Evolutionary conservation across 352 stramenopile genomes (phyloP), one percentile per base, ranked within the genome.

Genomic region (Pseudoperonospora humuli): DNA sequence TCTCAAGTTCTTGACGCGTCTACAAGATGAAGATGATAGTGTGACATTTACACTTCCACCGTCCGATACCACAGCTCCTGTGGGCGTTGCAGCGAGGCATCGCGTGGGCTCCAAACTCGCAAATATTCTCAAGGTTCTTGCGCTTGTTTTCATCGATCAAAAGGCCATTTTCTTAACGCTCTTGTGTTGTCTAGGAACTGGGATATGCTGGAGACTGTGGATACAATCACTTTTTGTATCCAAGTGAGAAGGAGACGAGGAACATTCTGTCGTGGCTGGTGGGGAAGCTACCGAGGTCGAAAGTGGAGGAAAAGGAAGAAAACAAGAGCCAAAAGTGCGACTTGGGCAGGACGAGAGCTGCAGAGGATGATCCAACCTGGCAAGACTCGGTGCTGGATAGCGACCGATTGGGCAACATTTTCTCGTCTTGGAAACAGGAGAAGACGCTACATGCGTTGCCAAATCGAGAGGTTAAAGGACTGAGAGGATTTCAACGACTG

Each of bases 161-260:
- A 19, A 15, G 15, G 44, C 34, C 27, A 14, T 60, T 35, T 23
- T 39, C 18, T 32, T 25, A 38, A 44, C 15, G 0, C 7, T 17
- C 20, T 20, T 20, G 3, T 28, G 38, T 31, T 23, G 24, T 35
- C n/a, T 26, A 91, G 79, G 71, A 86, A 19, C 58, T 89, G 9
- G 84, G 84, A 3, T 95, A 87, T 50, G 65, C 62, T 14, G 77
- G 79, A 11, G 81, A 95, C 38, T 93, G 79, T 42, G 81, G 84
- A 0, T 95, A 95, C 58, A 92, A 93, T 45, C 70, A 92, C 53
- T 87, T 95, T 34, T 50, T 95, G 47, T 95, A 95, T 50, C 84
- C 84, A 13, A 88, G 49, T 13, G 84, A 90, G 58, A 82, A 82
- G 41, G 75, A 90, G 35, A 89, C 84, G 39, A 68, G 75, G 8